Base-by-base conservation (phyloP, 2,329 filamentous ascomycete species). In the Aspergillus novoparasiticus region DNA sequence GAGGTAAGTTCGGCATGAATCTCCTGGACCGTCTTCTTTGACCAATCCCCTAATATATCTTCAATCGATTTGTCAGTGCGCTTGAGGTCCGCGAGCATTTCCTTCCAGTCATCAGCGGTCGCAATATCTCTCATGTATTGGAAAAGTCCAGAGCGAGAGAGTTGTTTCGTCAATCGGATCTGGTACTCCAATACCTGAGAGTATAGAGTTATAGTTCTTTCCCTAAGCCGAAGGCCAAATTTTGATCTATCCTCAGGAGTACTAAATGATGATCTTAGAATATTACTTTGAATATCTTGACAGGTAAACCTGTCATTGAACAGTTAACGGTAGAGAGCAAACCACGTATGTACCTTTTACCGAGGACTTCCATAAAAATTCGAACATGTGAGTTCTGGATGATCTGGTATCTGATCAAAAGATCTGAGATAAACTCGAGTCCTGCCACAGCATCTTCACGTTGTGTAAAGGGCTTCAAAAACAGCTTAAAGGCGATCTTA, bases 361-460 rank as follows among this genome's bases (percentile, higher is more conserved):
- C 43, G 0, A 12, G 43, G 9, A 6, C 0, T 1, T 46, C 43
- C n/a, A 23, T 14, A 23, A 11, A 46, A 10, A 14, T 46, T 23
- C 5, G 10, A 23, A 12, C 21, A 23, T 14, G 43, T 16, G 45
- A 16, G 12, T 21, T 26, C 45, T 59, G 55, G 3, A 62, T 55
- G 2, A 58, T n/a, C 4, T 28, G 19, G 9, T 39, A 62, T 8
- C 56, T 39, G 14, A 62, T 19, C 8, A 62, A 6, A 10, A 62
- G 48, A 14, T 36, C 26, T 16, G 56, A 56, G 12, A 62, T 59
- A 14, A 32, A 34, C 30, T 46, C 32, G 12, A 62, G 60, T 0
- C 59, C 65, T 5, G 56, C 21, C n/a, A 51, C 53, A 4, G 65
- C 61, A 58, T 60, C 54, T 32, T 61, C 59, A 46, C 62, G 56